These are phyloP conservation scores for Picea sitchensis DNA, from an alignment of 75 land plant genomes.

Conservation along the genomic window DNA sequence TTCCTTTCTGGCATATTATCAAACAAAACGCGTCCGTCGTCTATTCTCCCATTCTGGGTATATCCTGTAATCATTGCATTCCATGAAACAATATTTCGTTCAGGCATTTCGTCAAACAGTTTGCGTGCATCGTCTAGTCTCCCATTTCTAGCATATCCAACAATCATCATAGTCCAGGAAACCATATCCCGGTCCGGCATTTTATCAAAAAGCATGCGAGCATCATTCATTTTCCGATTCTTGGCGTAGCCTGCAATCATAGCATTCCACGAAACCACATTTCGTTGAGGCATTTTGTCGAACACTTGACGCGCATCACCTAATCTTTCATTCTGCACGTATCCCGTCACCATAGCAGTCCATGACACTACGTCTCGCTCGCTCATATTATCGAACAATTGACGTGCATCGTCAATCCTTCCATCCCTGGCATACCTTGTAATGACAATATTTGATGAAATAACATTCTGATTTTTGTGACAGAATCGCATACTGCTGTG, in stretches of 20 bases:
- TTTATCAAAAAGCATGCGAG: not conserved
- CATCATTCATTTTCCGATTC: not conserved
- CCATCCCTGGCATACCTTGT: not conserved
- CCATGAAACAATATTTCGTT: constrained; percentile 44
- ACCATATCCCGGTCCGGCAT: constrained; percentile 21
- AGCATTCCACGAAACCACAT: constrained; percentile 19
- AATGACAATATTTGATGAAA: not conserved
- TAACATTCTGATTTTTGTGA: no score
- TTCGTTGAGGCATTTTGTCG: constrained; percentile 6
- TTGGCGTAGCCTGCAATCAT: constrained; percentile 28
- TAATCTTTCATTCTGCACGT: not conserved
- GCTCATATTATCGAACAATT: constrained; percentile 9
- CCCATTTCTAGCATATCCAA: constrained; percentile 28
- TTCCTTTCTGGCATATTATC: constrained; percentile 40
- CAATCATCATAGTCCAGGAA: constrained; percentile 40
- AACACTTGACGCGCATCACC: not conserved
- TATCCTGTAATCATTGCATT: constrained; percentile 46
- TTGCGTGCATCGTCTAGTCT: constrained; percentile 18
- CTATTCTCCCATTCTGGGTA: constrained; percentile 15
- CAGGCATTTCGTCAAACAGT: constrained; percentile 39
- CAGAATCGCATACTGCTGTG: no score
- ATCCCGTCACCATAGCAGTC: constrained; percentile 7
- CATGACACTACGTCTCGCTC: constrained; percentile 4
- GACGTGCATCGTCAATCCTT: constrained; percentile 2
- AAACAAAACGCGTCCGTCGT: constrained; percentile 37